phyloP scores from a whole-genome alignment of 2,329 filamentous ascomycete species.

The Neonectria punicea region DNA sequence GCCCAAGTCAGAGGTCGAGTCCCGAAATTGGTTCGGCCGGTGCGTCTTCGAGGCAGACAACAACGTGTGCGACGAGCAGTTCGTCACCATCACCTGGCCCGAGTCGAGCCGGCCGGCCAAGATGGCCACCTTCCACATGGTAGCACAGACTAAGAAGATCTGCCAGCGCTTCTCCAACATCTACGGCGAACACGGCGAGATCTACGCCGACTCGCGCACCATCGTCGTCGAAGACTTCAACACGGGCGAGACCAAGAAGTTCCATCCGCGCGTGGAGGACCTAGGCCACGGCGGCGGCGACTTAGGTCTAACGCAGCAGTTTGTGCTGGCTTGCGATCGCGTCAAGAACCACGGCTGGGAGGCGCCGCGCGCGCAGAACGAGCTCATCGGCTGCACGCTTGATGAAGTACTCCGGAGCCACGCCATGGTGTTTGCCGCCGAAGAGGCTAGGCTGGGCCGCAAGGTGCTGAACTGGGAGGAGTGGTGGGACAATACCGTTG shows the following conservation, averaged over 20 bases:
- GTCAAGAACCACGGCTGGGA: conserved; percentile 77
- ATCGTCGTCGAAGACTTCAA: conserved; percentile 77
- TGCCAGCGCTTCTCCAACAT: conserved; percentile 87
- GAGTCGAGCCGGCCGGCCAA: conserved; percentile 77
- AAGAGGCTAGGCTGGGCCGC: conserved; percentile 79
- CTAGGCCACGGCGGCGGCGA: conserved; percentile 55
- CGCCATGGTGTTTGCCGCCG: conserved; percentile 92
- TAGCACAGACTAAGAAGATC: conserved; percentile 86
- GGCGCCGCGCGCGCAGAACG: conserved; percentile 76
- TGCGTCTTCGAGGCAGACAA: conserved; percentile 96
- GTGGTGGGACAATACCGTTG: conserved; percentile 73
- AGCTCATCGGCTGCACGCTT: conserved; percentile 82
- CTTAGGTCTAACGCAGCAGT: conserved; percentile 77
- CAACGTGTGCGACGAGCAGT: conserved; percentile 92
- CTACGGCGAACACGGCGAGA: conserved; percentile 87
- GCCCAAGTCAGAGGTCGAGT: conserved; percentile 57
- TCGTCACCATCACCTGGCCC: conserved; percentile 88
- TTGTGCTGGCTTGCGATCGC: conserved; percentile 81
- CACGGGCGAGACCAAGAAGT: conserved; percentile 47
- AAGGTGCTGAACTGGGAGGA: conserved; percentile 78
- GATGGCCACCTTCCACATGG: conserved; percentile 92
- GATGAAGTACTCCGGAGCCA: conserved; percentile 92
- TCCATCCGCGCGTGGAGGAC: conserved; percentile 48
- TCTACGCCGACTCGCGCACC: conserved; percentile 81
- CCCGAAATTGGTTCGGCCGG: conserved; percentile 84